phyloP scores from a whole-genome alignment of 805 yeast species.

The Kluyveromyces aestuarii region DNA sequence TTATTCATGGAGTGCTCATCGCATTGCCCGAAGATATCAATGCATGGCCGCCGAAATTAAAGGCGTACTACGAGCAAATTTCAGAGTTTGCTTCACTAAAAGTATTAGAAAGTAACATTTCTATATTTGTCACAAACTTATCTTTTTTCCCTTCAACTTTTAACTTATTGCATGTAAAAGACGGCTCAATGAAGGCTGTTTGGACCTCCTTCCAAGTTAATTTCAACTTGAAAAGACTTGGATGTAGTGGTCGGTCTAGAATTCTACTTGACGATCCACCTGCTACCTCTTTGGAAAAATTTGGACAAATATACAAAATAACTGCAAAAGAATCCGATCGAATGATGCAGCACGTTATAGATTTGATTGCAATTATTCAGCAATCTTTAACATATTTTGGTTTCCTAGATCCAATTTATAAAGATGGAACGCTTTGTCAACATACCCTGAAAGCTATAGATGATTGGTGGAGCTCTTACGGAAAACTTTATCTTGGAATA shows the following conservation, averaged over 20 bases:
- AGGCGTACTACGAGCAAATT: constrained; percentile 56
- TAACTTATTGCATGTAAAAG: constrained; percentile 60
- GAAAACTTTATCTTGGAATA: constrained; percentile 29
- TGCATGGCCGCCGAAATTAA: constrained; percentile 36
- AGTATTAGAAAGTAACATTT: constrained; percentile 42
- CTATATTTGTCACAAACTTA: constrained; percentile 73
- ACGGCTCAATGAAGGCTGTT: constrained; percentile 43
- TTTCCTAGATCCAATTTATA: constrained; percentile 53
- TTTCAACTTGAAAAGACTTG: constrained; percentile 63
- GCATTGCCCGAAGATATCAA: constrained; percentile 33
- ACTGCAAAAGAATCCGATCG: constrained; percentile 1
- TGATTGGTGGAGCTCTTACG: constrained; percentile 78
- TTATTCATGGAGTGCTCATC: constrained; percentile 51
- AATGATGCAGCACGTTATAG: constrained; percentile 35
- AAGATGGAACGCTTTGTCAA: constrained; percentile 81
- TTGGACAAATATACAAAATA: constrained; percentile 62
- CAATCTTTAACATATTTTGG: constrained; percentile 70
- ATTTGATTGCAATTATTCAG: constrained; percentile 67
- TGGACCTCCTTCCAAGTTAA: constrained; percentile 60
- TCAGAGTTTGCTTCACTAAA: constrained; percentile 61
- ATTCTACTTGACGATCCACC: constrained; percentile 62
- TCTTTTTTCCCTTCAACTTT: constrained; percentile 69
- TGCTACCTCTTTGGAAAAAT: constrained; percentile 73
- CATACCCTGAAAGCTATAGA: constrained; percentile 62
- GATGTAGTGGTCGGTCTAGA: constrained; percentile 82